These are phyloP conservation scores for Paragyromitra xinjiangensis DNA, from an alignment of 495 filamentous ascomycete genomes.

Conservation along the genomic window DNA sequence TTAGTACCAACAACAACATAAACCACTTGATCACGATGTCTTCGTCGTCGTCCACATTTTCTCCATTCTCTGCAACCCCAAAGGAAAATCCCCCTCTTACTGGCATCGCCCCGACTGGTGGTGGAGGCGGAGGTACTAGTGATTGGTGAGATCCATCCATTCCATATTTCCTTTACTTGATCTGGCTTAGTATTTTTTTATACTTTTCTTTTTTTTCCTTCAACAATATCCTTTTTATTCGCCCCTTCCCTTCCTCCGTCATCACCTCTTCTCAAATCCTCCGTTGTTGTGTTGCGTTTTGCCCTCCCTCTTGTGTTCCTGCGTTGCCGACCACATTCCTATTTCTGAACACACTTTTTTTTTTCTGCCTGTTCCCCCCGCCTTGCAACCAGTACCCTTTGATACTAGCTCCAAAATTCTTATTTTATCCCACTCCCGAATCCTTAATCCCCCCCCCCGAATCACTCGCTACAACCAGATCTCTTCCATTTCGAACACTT, in stretches of 20 bases:
- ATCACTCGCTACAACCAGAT: slow-evolving; percentile 8
- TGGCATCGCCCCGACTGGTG: slow-evolving; percentile 41
- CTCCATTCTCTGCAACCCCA: slow-evolving; percentile 47
- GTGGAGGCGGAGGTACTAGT: slow-evolving; percentile 44
- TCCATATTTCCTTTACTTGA: slow-evolving; percentile 27
- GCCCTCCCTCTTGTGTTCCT: slow-evolving; percentile 41
- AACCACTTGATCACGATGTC: slow-evolving; percentile 48
- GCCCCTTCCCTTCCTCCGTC: slow-evolving; percentile 17
- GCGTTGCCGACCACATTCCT: slow-evolving; percentile 47
- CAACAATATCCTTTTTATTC: background rate
- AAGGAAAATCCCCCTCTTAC: slow-evolving; percentile 45
- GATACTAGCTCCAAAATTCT: slow-evolving; percentile 31
- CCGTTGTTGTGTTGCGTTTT: slow-evolving; percentile 11
- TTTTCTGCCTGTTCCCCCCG: slow-evolving; percentile 35
- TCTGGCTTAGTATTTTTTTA: slow-evolving; percentile 10
- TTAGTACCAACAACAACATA: slow-evolving; percentile 35
- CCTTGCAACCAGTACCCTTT: slow-evolving; percentile 8
- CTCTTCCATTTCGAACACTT: slow-evolving; percentile 16
- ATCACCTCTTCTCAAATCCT: slow-evolving; percentile 30
- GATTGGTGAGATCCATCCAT: slow-evolving; percentile 47
- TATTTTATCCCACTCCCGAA: slow-evolving; percentile 3
- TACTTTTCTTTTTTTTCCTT: background rate
- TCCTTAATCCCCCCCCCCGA: slow-evolving; percentile 6
- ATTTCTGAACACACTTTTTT: slow-evolving; percentile 25
- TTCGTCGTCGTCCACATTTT: slow-evolving; percentile 51